Evolutionary conservation across 805 yeast genomes (phyloP), one percentile per base, ranked within the genome.

Genomic region (Zygoascus flipseniorum): DNA sequence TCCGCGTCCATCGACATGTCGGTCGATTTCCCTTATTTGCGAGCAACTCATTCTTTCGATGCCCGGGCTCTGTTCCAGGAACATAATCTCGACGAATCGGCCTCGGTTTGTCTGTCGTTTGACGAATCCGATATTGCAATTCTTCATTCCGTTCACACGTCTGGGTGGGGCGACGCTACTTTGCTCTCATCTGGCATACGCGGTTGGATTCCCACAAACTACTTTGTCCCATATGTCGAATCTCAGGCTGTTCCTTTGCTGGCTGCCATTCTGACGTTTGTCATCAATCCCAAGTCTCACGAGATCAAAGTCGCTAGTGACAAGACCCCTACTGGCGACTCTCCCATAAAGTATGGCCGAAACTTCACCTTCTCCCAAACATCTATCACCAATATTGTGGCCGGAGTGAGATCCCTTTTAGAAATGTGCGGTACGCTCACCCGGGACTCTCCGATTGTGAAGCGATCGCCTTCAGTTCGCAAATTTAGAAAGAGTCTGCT

Each of bases 111-210:
- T 54, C 61, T 71, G 31, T 57, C 67, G 23, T 71, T 72, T 56
- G 60, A 57, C 14, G 65, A 64, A 39, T 64, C 67, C 19, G 76
- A 72, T 48, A 57, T 72, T 31, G 67, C 68, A 8, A 59, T 66
- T 44, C 61, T 71, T 31, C 74, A 72, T 54, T 60, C 67, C 16
- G 60, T 68, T n/a, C 75, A 72, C 54, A 50, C 65, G n/a, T 62
- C 72, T 2, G 76, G 76, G 49, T 72, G 76, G 76, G 73, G 70
- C 26, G 75, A 72, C 52, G 75, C 72, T 9, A 68, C 75, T 5
- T 55, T 68, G 43, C 63, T 71, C 19, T 53, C 62, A 26, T 57
- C 69, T 2, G 70, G 69, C 51, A 60, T 60, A 14, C 64, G 75
- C 11, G 76, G 76, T 45, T 72, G 76, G 76, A 63, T 73, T 35